phyloP scores from a whole-genome alignment of 2,329 filamentous ascomycete species.

The Venturia oleaginea region DNA sequence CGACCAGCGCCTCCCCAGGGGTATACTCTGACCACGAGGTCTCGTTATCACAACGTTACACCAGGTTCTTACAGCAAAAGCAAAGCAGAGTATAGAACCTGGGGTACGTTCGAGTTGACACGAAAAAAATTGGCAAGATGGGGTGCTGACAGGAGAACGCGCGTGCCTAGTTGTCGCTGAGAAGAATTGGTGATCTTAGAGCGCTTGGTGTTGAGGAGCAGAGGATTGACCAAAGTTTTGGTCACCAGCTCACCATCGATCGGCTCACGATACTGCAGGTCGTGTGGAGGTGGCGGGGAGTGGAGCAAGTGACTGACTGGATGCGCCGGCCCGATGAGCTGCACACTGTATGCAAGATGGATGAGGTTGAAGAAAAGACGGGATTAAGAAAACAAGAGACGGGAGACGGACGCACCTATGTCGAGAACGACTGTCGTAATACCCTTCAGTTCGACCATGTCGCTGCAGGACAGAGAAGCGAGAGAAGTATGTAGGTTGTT shows the following conservation, averaged over 20 bases:
- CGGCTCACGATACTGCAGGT: constrained; percentile 3
- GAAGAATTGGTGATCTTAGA: not conserved
- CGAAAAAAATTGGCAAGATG: not conserved
- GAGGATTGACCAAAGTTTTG: not conserved
- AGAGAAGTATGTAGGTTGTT: not conserved
- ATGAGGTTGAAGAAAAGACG: not conserved
- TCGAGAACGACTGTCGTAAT: constrained; percentile 47
- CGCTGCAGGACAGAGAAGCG: constrained; percentile 15
- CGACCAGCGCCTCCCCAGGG: constrained; percentile 4
- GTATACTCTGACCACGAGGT: not conserved
- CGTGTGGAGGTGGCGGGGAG: not conserved
- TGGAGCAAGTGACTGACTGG: not conserved
- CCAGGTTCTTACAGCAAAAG: not conserved
- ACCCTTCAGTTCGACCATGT: constrained; percentile 18
- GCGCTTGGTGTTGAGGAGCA: not conserved
- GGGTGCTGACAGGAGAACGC: not conserved
- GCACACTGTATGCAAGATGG: not conserved
- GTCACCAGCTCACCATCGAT: no score
- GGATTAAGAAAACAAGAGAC: not conserved
- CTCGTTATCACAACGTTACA: not conserved
- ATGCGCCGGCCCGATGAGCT: not conserved
- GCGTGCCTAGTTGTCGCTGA: not conserved
- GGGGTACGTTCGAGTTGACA: not conserved
- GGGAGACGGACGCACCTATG: constrained; percentile 45
- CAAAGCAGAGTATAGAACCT: not conserved